phyloP scores from a whole-genome alignment of 495 filamentous ascomycete species.

The Penicillium canescens region DNA sequence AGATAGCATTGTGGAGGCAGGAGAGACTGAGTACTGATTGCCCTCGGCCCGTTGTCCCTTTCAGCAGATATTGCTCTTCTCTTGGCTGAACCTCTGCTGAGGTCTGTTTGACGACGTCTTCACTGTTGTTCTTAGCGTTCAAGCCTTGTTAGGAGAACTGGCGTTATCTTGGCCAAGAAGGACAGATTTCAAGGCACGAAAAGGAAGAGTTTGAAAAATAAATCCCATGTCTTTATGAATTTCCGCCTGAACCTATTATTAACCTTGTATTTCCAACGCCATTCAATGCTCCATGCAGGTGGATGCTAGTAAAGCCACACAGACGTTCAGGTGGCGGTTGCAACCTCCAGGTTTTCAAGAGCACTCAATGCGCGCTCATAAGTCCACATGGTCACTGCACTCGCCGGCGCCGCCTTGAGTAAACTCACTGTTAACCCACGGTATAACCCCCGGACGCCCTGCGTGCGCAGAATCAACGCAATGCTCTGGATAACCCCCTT shows the following conservation, averaged over 20 bases:
- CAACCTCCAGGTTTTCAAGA: constrained; percentile 49
- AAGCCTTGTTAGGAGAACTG: no score
- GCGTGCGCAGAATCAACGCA: constrained; percentile 61
- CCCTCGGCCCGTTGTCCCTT: neutral
- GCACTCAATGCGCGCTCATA: constrained; percentile 74
- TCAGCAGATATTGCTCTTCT: constrained; percentile 19
- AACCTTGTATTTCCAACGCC: constrained; percentile 1
- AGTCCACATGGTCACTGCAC: constrained; percentile 98
- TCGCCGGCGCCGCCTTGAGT: constrained; percentile 91
- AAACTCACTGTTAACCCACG: constrained; percentile 84
- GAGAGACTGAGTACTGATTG: constrained; percentile 68
- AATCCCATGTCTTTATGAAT: no score
- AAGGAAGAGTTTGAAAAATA: no score
- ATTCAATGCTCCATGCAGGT: constrained; percentile 9
- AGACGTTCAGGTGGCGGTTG: constrained; percentile 8
- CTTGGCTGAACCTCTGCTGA: constrained; percentile 23
- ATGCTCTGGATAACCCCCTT: constrained; percentile 65
- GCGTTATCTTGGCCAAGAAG: no score
- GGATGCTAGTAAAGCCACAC: constrained; percentile 1
- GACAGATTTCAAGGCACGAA: no score
- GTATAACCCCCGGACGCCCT: constrained; percentile 83
- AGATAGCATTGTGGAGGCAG: constrained; percentile 64
- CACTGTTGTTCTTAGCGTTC: no score
- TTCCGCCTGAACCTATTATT: no score
- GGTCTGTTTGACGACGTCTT: neutral